Evolutionary conservation across 805 yeast species (phyloP), one percentile per base, ranked within the genome.

Genomic region (Candida quercuum): DNA sequence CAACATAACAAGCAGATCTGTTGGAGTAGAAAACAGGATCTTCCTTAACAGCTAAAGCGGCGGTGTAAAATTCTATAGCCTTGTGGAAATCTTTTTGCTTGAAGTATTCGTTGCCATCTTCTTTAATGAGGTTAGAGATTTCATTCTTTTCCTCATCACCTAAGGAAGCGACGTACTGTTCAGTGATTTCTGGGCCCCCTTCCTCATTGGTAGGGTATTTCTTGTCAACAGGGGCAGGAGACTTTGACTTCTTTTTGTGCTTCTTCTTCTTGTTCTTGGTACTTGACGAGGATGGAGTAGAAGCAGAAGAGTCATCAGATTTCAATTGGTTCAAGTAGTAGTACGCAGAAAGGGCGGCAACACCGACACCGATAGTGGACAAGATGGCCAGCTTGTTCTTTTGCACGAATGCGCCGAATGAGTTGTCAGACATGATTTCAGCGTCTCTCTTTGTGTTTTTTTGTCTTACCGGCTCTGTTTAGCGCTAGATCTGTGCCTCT

Each of bases 1-100:
- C 86, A 36, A 89, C 84, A 65, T 85, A 85, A 64, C 96, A 91
- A 14, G 99, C 99, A 21, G 98, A 88, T 64, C 97, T 80, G 71
- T 93, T 93, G 44, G 97, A 87, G 67, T 81, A 91, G 66, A 75
- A 93, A 25, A 89, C 84, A 5, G 97, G 88, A 62, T 93, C 97
- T 49, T 71, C 63, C 57, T 82, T 81, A 56, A 86, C 70, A 38
- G 69, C 58, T 49, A 93, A 69, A 10, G 99, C 98, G 40, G 74
- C 76, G 30, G 86, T 61, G 68, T 93, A 93, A 61, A 72, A 81
- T 32, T 74, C 76, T 52, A 88, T 76, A 31, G 98, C 98, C n/a
- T 72, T 71, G 38, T 76, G 72, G 56, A 71, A 85, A 37, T 82
- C 68, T 63, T 85, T 82, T 24, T 57, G 55, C 61, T 81, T 84